Conservation (phyloP, 805 yeast species). For the Starmerella stigmatis region DNA sequence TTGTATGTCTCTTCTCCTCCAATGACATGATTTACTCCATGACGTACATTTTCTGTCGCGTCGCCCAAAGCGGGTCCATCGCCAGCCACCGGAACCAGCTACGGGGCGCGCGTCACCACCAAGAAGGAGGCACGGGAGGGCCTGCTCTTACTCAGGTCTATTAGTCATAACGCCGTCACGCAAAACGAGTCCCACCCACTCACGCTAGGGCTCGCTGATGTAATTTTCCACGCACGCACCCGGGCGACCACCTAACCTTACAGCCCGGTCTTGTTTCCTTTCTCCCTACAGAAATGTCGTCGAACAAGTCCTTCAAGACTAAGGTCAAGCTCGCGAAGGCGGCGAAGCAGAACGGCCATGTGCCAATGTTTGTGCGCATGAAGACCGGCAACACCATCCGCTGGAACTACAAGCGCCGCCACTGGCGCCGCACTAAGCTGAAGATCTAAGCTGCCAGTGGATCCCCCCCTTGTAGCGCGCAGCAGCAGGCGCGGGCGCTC, state of each 20-base stretch:
- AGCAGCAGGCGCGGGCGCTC: not conserved
- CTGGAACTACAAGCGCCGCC: slow-evolving; percentile 95
- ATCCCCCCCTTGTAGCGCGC: slow-evolving; percentile 4
- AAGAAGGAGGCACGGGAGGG: too few relatives aligned
- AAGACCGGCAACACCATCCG: slow-evolving; percentile 93
- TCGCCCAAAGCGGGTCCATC: not conserved
- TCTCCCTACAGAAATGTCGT: slow-evolving; percentile 25
- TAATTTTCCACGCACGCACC: slow-evolving; percentile 3
- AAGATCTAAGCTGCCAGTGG: slow-evolving; percentile 53
- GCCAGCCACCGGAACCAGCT: slow-evolving; percentile 2
- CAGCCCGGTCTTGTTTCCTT: not conserved
- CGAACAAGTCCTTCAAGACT: slow-evolving; percentile 87
- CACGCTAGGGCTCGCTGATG: slow-evolving; percentile 5
- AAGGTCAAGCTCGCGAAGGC: slow-evolving; percentile 99
- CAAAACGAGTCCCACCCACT: not conserved
- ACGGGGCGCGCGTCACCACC: not conserved
- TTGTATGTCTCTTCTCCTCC: too few relatives aligned
- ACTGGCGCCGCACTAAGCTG: slow-evolving; percentile 99
- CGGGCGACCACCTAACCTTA: not conserved
- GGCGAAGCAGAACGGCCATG: slow-evolving; percentile 97
- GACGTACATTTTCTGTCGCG: too few relatives aligned
- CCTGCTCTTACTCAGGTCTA: not conserved
- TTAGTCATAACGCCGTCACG: slow-evolving; percentile 2
- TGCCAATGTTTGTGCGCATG: slow-evolving; percentile 99
- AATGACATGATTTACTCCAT: too few relatives aligned